Conservation (phyloP, 1,284 basidiomycete genomes). For the Malassezia nana region DNA sequence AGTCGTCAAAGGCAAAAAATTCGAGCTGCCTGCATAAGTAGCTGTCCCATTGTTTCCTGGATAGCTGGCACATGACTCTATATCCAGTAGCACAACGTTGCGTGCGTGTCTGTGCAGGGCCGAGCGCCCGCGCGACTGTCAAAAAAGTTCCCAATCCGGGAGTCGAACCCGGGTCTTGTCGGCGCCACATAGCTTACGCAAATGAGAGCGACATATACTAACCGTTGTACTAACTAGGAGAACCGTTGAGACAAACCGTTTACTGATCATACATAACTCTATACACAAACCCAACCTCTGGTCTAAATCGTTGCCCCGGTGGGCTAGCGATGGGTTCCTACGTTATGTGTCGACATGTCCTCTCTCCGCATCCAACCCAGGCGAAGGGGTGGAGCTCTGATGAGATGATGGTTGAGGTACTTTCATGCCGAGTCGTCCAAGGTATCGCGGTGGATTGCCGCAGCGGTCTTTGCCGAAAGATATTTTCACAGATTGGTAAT, state of each 20-base stretch:
- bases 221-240: slow-evolving; percentile 23
- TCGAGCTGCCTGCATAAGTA: slow-evolving; percentile 40
- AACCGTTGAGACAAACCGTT: not conserved
- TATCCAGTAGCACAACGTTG: not conserved
- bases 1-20: slow-evolving; percentile 47
- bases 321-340: too few relatives aligned
- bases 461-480: slow-evolving; percentile 46
- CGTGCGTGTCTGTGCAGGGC: not conserved
- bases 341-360: not conserved
- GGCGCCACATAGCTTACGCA: slow-evolving; percentile 7
- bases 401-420: not conserved
- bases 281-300: too few relatives aligned
- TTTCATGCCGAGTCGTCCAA: slow-evolving; percentile 17
- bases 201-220: slow-evolving; percentile 22
- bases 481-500: slow-evolving; percentile 43
- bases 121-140: not conserved
- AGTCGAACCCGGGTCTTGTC: slow-evolving; percentile 24
- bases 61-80: not conserved
- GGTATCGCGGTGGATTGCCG: slow-evolving; percentile 35
- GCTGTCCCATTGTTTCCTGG: not conserved
- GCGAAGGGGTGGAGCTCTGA: not conserved
- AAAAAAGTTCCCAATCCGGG: slow-evolving; percentile 22
- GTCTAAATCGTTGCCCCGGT: too few relatives aligned
- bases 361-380: not conserved
- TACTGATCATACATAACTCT: not conserved